A percentile compares a stretch with the other conserved stretches of the same genome.
These are phyloP conservation scores for Clarkia xantiana DNA, from an alignment of 345 rosid species.

Conservation along the genomic window DNA sequence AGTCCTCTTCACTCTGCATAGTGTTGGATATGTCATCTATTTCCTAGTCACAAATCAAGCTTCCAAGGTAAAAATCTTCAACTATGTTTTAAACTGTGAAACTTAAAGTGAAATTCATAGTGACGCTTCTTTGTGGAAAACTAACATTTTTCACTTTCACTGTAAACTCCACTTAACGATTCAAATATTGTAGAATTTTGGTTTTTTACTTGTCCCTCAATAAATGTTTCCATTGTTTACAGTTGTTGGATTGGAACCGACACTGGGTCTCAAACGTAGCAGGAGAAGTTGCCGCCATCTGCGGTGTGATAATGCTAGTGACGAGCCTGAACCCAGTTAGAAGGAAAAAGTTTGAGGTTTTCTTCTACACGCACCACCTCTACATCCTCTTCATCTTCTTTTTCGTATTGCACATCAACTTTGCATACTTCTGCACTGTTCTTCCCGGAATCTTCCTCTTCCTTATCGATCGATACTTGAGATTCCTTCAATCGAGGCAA, in stretches of 20 bases:
- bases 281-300: slow-evolving; percentile 42
- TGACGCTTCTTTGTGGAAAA: too few species aligned
- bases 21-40: slow-evolving; percentile 30
- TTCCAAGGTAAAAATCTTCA: slow-evolving; percentile 26
- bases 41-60: slow-evolving; percentile 26
- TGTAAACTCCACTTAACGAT: too few species aligned
- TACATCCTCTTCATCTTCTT: slow-evolving; percentile 63
- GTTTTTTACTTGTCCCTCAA: neutral
- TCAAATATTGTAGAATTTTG: too few species aligned
- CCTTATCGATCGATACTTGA: slow-evolving; percentile 73
- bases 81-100: too few species aligned
- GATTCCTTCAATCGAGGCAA: slow-evolving; percentile 79
- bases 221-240: neutral
- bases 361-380: slow-evolving; percentile 90
- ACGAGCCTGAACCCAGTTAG: slow-evolving; percentile 62
- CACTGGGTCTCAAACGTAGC: slow-evolving; percentile 37
- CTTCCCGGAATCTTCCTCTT: slow-evolving; percentile 76
- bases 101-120: too few species aligned
- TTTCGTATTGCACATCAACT: slow-evolving; percentile 79
- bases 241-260: slow-evolving; percentile 41
- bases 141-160: too few species aligned
- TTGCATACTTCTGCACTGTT: slow-evolving; percentile 48
- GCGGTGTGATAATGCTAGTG: slow-evolving; percentile 78
- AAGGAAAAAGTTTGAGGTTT: slow-evolving; percentile 59
- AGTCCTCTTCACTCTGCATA: slow-evolving; percentile 46